Base-by-base conservation (phyloP, 2,329 filamentous ascomycete genomes). In the Exophiala phaeomuriformis region DNA sequence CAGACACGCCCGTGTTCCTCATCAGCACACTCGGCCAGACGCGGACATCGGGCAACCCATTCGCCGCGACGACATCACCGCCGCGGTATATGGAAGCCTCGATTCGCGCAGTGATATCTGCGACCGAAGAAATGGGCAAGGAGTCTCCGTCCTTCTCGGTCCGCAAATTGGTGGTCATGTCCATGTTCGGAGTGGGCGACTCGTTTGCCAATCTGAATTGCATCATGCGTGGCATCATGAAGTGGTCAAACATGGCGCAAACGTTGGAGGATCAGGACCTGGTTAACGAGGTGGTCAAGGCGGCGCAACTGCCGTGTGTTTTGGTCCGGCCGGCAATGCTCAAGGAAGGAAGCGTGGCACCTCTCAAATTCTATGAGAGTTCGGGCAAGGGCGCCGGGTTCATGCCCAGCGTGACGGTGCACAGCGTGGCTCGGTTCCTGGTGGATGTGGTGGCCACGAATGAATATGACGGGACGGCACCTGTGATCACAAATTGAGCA, bases 11-110 rank as follows among this genome's bases (percentile, higher is more conserved):
- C 2, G 62, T 69, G 42, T 73, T 71, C 3, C 67, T 81, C 28
- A 65, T 81, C 36, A 67, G 76, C 19, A 74, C 79, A 0, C 72
- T 82, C 8, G 75, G 70, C 55, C 72, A 76, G 1, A 69, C 70
- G 4, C 72, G 77, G 33, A 66, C 65, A 4, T 70, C 66, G 27
- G 75, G 76, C 51, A 75, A 67, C 36, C 78, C 75, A 3, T 79
- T 80, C 60, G 65, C 77, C 1, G 66, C 70, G 2, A 66, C 71
- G 1, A 68, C 73, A 10, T 68, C 71, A 0, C 72, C 75, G 0
- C 67, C 68, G 0, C 67, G 71, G 2, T 65, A 80, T n/a, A 75
- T 81, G 68, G 62, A 27, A 70, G 72, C 42, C 58, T 71, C 2
- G n/a, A 37, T 49, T 9, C 32, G 35, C 7, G 55, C 57, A n/a